phyloP scores from a whole-genome alignment of 805 yeast genomes.

The Groenewaldozyma salmanticensis region DNA sequence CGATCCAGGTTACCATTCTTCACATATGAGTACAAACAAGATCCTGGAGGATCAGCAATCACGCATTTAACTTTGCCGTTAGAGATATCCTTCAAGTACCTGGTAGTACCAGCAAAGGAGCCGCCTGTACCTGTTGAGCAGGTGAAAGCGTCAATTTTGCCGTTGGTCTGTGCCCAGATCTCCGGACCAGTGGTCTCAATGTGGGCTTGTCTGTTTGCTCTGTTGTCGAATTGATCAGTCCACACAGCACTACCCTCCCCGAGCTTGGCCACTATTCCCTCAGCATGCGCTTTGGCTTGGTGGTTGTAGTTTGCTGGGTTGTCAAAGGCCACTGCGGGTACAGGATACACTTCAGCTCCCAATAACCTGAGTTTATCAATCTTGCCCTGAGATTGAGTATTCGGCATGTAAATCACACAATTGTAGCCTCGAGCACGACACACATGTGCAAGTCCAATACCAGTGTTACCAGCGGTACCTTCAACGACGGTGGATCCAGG shows the following conservation, averaged over 20 bases:
- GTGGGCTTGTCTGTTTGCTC: conserved; percentile 83
- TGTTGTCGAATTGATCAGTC: conserved; percentile 87
- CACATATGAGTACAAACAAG: conserved; percentile 71
- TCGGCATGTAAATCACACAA: conserved; percentile 83
- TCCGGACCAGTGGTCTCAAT: conserved; percentile 89
- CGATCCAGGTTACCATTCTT: conserved; percentile 63
- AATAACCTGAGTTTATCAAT: conserved; percentile 62
- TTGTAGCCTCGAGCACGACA: conserved; percentile 78
- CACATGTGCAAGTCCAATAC: conserved; percentile 73
- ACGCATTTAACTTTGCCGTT: conserved; percentile 51
- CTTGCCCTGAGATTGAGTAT: conserved; percentile 75
- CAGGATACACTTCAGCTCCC: conserved; percentile 84
- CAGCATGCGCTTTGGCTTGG: conserved; percentile 80
- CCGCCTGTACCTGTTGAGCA: conserved; percentile 94
- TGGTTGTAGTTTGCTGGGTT: conserved; percentile 83
- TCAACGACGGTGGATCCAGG: conserved; percentile 86
- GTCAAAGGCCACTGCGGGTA: conserved; percentile 75
- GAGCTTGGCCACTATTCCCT: conserved; percentile 28
- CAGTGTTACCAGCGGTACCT: conserved; percentile 96
- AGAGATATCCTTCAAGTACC: conserved; percentile 63
- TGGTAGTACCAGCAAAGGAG: conserved; percentile 76
- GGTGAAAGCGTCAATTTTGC: conserved; percentile 74
- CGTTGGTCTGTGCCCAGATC: conserved; percentile 76
- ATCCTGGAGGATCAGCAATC: conserved; percentile 92
- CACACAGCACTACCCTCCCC: conserved; percentile 62